Evolutionary conservation across 805 yeast genomes (phyloP), one percentile per base, ranked within the genome.

Genomic region (Yamadazyma takamatsuzukensis): DNA sequence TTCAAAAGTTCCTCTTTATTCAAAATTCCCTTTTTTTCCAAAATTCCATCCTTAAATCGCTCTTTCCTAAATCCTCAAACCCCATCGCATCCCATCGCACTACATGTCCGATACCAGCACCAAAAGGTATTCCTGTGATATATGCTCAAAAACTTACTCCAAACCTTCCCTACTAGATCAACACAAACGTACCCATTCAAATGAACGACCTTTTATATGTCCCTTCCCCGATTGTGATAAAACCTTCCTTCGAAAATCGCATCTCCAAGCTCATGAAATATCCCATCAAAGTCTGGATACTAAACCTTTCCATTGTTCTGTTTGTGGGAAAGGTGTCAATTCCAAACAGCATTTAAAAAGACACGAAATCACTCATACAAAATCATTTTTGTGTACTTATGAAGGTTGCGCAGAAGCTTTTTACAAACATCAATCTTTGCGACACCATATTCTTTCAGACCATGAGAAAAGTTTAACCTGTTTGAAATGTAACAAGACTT

Each of bases 111-210:
- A n/a, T n/a, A n/a, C n/a, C n/a, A n/a, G n/a, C n/a, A n/a, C n/a
- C n/a, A n/a, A n/a, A n/a, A n/a, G n/a, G 21, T 19, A 19, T 11
- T 19, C 21, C 10, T 19, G 21, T 11, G 10, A 19, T 7, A 18
- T 11, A 10, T 34, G 38, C 15, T 12, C 15, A 1, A 90, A 87
- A 54, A 72, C 83, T 1, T 90, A 87, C 48, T 64, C 83, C 5
- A 69, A 90, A 30, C 97, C 97, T 0, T 80, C 94, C 1, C 65
- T 87, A 8, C 63, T 93, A 31, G 84, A 80, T 21, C 96, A 86
- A 48, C 98, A 88, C 56, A 61, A 70, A 53, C 69, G 88, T 44
- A 68, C 88, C 1, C 97, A 88, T 55, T 76, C 87, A 4, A 74
- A 77, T 41, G 90, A 83, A 42, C 70, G 94, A 38, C 95, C 96